phyloP scores from a whole-genome alignment of 164 flowering plant species.

The Chimonanthus praecox region DNA sequence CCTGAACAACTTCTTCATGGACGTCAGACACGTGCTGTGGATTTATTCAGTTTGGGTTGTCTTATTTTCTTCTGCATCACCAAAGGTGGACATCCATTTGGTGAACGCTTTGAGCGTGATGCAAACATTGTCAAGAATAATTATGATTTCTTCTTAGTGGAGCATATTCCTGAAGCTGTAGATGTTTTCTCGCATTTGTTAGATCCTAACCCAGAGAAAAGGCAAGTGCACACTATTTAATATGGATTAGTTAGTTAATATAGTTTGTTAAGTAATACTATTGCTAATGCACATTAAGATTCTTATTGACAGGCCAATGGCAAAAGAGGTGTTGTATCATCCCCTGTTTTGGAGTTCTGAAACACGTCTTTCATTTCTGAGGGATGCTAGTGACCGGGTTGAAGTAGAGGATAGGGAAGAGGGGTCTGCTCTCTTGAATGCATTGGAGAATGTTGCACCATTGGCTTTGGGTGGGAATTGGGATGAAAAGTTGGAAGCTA shows the following conservation, averaged over 20 bases:
- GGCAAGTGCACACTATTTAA: conserved; percentile 25
- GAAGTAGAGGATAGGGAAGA: conserved; percentile 60
- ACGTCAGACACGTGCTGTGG: conserved; percentile 76
- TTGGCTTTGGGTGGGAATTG: conserved; percentile 58
- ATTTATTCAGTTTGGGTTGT: conserved; percentile 80
- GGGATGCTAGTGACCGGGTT: conserved; percentile 68
- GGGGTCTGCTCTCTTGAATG: conserved; percentile 43
- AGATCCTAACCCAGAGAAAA: conserved; percentile 51
- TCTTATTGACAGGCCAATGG: conserved; percentile 45
- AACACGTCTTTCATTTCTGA: conserved; percentile 63
- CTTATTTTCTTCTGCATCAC: conserved; percentile 69
- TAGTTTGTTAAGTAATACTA: no score
- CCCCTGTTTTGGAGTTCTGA: conserved; percentile 78
- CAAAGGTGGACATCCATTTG: conserved; percentile 72
- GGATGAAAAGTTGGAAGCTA: conserved; percentile 65
- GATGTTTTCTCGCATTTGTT: conserved; percentile 56
- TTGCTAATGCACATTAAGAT: background rate
- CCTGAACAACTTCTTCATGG: conserved; percentile 69
- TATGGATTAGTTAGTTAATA: background rate
- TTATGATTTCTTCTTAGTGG: conserved; percentile 59
- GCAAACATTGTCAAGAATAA: conserved; percentile 47
- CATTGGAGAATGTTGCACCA: conserved; percentile 45
- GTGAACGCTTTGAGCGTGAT: conserved; percentile 63
- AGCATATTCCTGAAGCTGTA: conserved; percentile 66
- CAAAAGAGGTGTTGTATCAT: conserved; percentile 47